These are phyloP conservation scores for Coemansia sp. DNA, from an alignment of 192 early-diverging fungal species.

Conservation along the genomic window DNA sequence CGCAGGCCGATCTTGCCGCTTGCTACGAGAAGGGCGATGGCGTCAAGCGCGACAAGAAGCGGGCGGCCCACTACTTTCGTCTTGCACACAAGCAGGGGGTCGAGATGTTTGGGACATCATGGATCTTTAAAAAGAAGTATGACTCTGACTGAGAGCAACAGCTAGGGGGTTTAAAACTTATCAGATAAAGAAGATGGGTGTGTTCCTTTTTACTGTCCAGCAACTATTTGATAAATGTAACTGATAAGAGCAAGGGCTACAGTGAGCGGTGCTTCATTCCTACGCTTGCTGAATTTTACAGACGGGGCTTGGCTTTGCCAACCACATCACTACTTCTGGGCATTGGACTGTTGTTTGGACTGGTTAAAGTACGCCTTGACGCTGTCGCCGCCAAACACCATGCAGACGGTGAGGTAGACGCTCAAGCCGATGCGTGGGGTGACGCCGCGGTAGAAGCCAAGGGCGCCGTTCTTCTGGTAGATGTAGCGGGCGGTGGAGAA, in stretches of 20 bases:
- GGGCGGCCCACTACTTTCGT: conserved; percentile 78
- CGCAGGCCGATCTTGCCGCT: conserved; percentile 70
- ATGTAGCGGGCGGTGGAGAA: conserved; percentile 81
- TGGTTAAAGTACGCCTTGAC: conserved; percentile 57
- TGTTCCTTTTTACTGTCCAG: no score
- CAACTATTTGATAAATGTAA: no score
- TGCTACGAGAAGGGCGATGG: conserved; percentile 75
- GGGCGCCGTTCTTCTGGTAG: conserved; percentile 84
- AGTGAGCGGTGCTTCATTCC: neutral
- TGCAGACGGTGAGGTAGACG: conserved; percentile 87
- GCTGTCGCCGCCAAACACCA: conserved; percentile 73
- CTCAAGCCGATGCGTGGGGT: conserved; percentile 77
- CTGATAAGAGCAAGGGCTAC: neutral
- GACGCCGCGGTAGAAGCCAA: conserved; percentile 91
- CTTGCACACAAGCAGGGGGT: conserved; percentile 71
- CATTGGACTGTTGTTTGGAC: conserved; percentile 12
- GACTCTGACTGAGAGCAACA: conserved; percentile 46
- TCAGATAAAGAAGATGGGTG: no score
- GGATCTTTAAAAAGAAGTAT: conserved; percentile 84
- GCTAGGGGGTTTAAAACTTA: neutral
- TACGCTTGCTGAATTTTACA: neutral
- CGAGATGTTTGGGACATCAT: conserved; percentile 76
- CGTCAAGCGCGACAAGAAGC: conserved; percentile 73
- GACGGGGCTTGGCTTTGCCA: no score
- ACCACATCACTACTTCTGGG: conserved; percentile 1